Percentiles rank a stretch among this genome's conserved stretches.
Evolutionary conservation across 768 basidiomycete species (phyloP).

Genomic region (Suillus brevipes): DNA sequence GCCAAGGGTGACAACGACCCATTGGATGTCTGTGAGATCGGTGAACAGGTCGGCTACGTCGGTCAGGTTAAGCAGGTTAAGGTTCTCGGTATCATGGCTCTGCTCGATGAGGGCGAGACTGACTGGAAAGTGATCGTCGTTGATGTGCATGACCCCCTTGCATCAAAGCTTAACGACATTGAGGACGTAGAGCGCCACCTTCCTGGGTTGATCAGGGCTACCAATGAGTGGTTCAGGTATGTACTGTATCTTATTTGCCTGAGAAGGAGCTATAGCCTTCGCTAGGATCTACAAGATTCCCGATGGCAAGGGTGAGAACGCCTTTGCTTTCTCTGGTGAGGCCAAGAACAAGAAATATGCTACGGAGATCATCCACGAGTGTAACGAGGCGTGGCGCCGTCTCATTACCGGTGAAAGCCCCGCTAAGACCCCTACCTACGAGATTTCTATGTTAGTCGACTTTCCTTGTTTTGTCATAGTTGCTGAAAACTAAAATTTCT

Average conservation of each 20-base stretch:
- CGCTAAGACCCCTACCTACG: slow-evolving; percentile 69
- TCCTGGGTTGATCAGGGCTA: slow-evolving; percentile 93
- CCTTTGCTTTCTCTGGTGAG: slow-evolving; percentile 98
- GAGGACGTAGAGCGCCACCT: slow-evolving; percentile 99
- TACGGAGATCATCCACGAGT: slow-evolving; percentile 98
- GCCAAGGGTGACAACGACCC: slow-evolving; percentile 99
- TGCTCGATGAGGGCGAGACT: slow-evolving; percentile 98
- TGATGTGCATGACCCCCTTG: slow-evolving; percentile 93
- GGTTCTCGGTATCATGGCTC: slow-evolving; percentile 99
- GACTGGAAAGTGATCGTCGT: slow-evolving; percentile 99
- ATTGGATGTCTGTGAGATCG: slow-evolving; percentile 99
- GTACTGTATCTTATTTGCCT: slow-evolving; percentile 13
- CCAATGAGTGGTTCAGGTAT: slow-evolving; percentile 98
- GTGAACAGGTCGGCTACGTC: slow-evolving; percentile 94
- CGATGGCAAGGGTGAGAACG: slow-evolving; percentile 95
- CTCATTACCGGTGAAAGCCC: slow-evolving; percentile 79
- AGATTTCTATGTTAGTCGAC: slow-evolving; percentile 80
- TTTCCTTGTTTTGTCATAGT: background rate
- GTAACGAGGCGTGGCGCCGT: slow-evolving; percentile 97
- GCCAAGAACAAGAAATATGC: slow-evolving; percentile 99
- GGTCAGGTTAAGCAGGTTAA: slow-evolving; percentile 99
- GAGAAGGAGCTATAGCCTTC: background rate
- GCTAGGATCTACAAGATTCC: slow-evolving; percentile 92
- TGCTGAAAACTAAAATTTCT: slow-evolving; percentile 9
- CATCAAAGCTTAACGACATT: slow-evolving; percentile 95